Evolutionary conservation across 441 rosid species (phyloP).

Genomic region (Gossypium trilobum): DNA sequence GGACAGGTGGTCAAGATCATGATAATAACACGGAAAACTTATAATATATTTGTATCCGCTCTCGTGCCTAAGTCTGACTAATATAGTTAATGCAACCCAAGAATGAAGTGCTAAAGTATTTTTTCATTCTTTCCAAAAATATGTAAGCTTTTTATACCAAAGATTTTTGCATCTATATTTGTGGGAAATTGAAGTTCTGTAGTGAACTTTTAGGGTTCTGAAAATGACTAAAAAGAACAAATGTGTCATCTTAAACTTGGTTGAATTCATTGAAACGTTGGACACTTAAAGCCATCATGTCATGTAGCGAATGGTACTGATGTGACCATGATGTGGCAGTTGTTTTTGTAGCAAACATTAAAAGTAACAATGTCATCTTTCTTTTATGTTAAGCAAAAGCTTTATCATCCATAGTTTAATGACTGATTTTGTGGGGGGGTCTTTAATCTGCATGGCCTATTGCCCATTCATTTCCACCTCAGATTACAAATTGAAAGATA

Average conservation of each 20-base stretch:
- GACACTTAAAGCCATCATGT: background rate
- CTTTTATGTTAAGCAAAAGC: slow-evolving; percentile 11
- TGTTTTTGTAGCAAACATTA: background rate
- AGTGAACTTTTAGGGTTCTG: background rate
- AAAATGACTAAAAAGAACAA: no score
- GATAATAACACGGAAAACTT: no score
- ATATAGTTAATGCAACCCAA: no score
- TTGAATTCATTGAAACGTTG: background rate
- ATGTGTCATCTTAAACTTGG: background rate
- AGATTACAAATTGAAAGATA: background rate
- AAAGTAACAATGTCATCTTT: background rate
- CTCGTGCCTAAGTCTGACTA: no score
- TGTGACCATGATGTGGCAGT: background rate
- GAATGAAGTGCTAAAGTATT: no score
- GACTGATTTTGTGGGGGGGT: background rate
- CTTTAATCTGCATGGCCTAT: slow-evolving; percentile 4
- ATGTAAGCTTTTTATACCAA: no score
- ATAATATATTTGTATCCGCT: no score
- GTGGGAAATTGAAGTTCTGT: background rate
- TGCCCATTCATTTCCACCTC: slow-evolving; percentile 14
- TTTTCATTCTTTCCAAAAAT: no score
- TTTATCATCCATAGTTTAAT: background rate
- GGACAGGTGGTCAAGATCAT: no score
- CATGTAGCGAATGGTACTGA: background rate
- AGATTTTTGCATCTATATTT: no score